Evolutionary conservation across 208 protist genomes (phyloP), one percentile per base, ranked within the genome.

Genomic region (Crithidia mellificae): DNA sequence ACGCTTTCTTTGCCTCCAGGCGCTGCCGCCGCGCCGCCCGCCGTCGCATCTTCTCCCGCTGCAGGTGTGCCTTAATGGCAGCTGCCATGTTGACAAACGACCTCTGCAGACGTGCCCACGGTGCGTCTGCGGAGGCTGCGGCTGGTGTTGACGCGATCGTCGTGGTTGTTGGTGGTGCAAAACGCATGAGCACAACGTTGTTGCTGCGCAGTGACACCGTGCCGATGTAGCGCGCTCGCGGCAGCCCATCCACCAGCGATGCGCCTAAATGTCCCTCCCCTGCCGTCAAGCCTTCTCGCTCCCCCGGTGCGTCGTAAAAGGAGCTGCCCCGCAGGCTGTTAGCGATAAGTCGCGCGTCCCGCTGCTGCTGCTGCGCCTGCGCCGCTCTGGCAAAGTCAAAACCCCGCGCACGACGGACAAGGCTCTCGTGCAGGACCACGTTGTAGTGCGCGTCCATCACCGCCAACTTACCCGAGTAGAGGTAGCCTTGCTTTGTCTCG

Each of bases 401-500:
- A 17, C 58, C 36, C 8, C 90, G 85, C 19, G 77, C 78, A 20
- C 90, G 85, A 20, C 84, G 73, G 47, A 78, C 72, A 4, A 78
- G 81, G 30, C 84, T 83, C 51, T 92, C 82, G 27, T 65, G 68
- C 14, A 95, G 76, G 9, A 68, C 81, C 19, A 93, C 51, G 61
- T 96, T 96, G 80, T 92, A 96, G 63, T 85, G 56, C 29, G 54
- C 84, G 52, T 96, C 90, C 11, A 96, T 44, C 29, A 70, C 47
- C 2, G 78, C 59, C 39, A 96, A 78, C 52, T 80, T 75, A 19
- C 90, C 90, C 7, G 74, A 57, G 70, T 93, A 92, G 15, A 93
- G 61, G 68, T 96, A 96, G 19, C 90, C 90, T 57, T 96, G 90
- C 39, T 51, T 83, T 9, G 90, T 92, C 75, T 96, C 87, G 34